A percentile compares a stretch with the other conserved stretches of the same genome.
Conservation (phyloP, 768 basidiomycete species). For the Glaciozyma antarctica region DNA sequence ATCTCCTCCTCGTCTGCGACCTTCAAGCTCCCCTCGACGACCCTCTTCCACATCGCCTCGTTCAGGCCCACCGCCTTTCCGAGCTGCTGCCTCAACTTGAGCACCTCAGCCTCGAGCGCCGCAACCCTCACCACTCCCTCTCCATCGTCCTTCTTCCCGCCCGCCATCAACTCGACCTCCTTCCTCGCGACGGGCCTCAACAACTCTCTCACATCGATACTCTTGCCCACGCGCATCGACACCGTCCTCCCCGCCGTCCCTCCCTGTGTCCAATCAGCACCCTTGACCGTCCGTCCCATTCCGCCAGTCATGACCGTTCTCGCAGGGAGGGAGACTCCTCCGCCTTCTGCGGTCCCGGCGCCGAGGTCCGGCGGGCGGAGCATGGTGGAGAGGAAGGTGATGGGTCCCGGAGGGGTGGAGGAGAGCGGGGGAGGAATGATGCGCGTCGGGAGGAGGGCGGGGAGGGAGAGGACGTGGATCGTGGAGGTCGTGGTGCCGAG, state of each 20-base stretch:
- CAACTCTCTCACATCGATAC: constrained; percentile 20
- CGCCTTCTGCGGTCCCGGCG: constrained; percentile 10
- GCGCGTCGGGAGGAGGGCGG: constrained; percentile 80
- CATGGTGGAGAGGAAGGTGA: constrained; percentile 67
- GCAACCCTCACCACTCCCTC: constrained; percentile 16
- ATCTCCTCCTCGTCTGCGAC: neutral
- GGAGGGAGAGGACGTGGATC: constrained; percentile 73
- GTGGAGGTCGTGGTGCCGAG: constrained; percentile 65
- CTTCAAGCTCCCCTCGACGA: constrained; percentile 37
- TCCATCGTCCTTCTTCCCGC: neutral
- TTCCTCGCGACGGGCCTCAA: neutral
- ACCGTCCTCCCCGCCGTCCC: constrained; percentile 30
- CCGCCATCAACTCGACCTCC: neutral
- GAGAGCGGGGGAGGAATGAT: constrained; percentile 48
- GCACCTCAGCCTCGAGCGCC: constrained; percentile 39
- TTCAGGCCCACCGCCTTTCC: constrained; percentile 40
- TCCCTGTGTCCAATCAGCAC: constrained; percentile 39
- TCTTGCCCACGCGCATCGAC: constrained; percentile 33
- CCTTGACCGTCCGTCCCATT: constrained; percentile 26
- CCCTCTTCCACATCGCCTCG: constrained; percentile 43
- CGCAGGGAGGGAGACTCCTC: constrained; percentile 20
- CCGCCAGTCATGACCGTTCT: constrained; percentile 37
- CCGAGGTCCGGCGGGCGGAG: constrained; percentile 73
- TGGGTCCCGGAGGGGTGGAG: constrained; percentile 53
- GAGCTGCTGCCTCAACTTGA: constrained; percentile 37